Evolutionary conservation across 1,284 basidiomycete species (phyloP).

Genomic region (Apiotrichum laibachii): DNA sequence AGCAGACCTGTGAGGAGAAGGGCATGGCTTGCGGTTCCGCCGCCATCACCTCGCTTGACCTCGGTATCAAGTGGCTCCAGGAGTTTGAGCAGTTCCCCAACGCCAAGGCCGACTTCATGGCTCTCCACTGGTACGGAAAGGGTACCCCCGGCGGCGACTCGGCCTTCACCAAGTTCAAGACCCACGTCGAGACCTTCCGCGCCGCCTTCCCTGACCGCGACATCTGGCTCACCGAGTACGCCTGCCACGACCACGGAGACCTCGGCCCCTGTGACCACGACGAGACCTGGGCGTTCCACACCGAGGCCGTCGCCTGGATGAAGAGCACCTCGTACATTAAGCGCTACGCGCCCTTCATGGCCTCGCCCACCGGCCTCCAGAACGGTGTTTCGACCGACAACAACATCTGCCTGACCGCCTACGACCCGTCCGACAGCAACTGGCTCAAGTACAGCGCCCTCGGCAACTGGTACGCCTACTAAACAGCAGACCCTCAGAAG

Average conservation of each 20-base stretch:
- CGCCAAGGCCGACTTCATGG: conserved; percentile 40
- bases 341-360: conserved; percentile 64
- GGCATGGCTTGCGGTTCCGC: conserved; percentile 52
- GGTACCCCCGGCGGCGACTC: not conserved
- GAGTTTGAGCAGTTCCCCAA: conserved; percentile 56
- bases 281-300: conserved; percentile 57
- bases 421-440: not conserved
- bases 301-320: conserved; percentile 58
- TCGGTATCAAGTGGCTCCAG: conserved; percentile 57
- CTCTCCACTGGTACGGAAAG: conserved; percentile 50
- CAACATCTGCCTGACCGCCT: not conserved
- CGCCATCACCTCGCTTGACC: conserved; percentile 11
- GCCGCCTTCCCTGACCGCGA: conserved; percentile 29
- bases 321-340: conserved; percentile 59
- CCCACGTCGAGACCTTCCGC: conserved; percentile 48
- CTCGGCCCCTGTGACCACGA: conserved; percentile 58
- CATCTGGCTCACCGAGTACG: conserved; percentile 51
- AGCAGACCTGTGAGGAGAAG: conserved; percentile 52
- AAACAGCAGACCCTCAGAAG: not conserved
- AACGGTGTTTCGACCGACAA: not conserved
- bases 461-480: not conserved
- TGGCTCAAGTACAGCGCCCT: not conserved
- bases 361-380: not conserved
- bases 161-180: conserved; percentile 34
- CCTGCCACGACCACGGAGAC: conserved; percentile 59